Conservation (phyloP, 1,284 basidiomycete species). For the Cutaneotrichosporon cavernicola region DNA sequence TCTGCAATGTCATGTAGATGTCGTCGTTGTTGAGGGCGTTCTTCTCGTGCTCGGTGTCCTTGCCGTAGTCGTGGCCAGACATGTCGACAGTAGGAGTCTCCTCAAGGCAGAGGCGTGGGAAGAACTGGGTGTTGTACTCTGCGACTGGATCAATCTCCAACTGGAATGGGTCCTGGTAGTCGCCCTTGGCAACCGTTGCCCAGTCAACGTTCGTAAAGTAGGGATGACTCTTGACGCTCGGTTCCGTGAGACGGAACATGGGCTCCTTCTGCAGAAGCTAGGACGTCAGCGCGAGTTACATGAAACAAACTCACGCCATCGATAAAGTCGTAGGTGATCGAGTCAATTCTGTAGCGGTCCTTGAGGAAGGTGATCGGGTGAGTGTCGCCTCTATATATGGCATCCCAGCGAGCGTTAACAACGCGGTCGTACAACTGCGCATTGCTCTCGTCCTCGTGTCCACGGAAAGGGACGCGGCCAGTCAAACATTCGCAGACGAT, state of each 20-base stretch:
- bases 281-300: slow-evolving; percentile 19
- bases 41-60: slow-evolving; percentile 20
- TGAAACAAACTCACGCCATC: slow-evolving; percentile 59
- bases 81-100: slow-evolving; percentile 69
- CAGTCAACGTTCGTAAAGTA: slow-evolving; percentile 86
- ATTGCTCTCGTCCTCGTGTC: slow-evolving; percentile 26
- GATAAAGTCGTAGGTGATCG: slow-evolving; percentile 90
- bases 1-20: slow-evolving; percentile 36
- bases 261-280: slow-evolving; percentile 90
- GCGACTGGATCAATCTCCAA: slow-evolving; percentile 89
- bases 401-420: slow-evolving; percentile 42
- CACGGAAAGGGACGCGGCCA: slow-evolving; percentile 42
- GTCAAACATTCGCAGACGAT: slow-evolving; percentile 87
- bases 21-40: slow-evolving; percentile 42
- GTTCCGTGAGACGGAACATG: slow-evolving; percentile 82
- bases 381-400: slow-evolving; percentile 31
- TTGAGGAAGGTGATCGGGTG: slow-evolving; percentile 20
- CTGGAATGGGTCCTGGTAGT: slow-evolving; percentile 78
- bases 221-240: slow-evolving; percentile 78
- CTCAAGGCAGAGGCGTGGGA: slow-evolving; percentile 93
- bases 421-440: slow-evolving; percentile 27
- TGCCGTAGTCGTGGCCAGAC: slow-evolving; percentile 36
- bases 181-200: slow-evolving; percentile 37
- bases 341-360: slow-evolving; percentile 64
- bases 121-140: slow-evolving; percentile 94